Base-by-base conservation (phyloP, 1,284 basidiomycete genomes). In the Malassezia equina region DNA sequence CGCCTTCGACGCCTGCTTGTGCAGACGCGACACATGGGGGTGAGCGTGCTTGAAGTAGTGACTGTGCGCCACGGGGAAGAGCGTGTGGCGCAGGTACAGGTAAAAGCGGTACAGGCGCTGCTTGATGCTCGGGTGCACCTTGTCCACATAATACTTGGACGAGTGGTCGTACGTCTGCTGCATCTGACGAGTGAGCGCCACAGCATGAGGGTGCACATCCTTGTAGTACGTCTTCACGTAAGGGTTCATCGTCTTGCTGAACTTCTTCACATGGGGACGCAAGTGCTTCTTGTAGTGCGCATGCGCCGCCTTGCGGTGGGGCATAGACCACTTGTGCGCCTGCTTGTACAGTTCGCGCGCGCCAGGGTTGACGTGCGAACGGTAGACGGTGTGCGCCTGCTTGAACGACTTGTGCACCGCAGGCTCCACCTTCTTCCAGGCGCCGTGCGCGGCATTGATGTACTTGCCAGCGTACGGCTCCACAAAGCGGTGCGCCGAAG, bases 141-240 rank as follows among this genome's bases (percentile, higher is more conserved):
- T 64, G 55, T 65, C 54, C 48, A 62, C 60, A 54, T 71, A 73
- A 40, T 62, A 62, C 11, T 57, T 33, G n/a, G 63, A 64, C 34
- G 65, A 57, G 29, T 54, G 49, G 9, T 61, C 52, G 24, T 55
- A 56, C 8, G 61, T 59, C 8, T 60, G 56, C 8, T 62, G 32
- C 50, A 64, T 58, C 50, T 64, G 60, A 29, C 50, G 53, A 29
- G 61, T 61, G 3, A 63, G 68, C 36, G 56, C 49, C 25, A 59
- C 43, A 12, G 72, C 55, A 41, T 72, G 64, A n/a, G 71, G 70
- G 32, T 62, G 61, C n/a, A 73, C 60, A 32, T 73, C 71, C 44
- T 69, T 64, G n/a, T 59, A 42, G 55, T 43, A 70, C 64, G 52
- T 66, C 62, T 27, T 61, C 61, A 56, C 27, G 33, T 72, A 72